Evolutionary conservation across 2,329 filamentous ascomycete genomes (phyloP).

Genomic region (Parafenestella ontariensis): DNA sequence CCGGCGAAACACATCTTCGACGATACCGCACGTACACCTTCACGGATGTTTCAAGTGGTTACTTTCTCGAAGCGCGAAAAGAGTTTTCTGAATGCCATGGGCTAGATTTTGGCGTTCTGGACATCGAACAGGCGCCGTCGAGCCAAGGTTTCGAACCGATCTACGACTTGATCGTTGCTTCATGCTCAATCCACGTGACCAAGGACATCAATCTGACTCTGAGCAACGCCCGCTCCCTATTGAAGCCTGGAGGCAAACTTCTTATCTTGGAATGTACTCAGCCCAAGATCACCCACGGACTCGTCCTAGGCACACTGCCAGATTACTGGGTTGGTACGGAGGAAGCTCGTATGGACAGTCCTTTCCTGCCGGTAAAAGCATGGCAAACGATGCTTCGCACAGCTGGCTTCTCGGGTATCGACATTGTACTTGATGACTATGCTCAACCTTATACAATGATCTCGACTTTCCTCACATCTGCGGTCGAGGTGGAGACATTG

Average conservation of each 20-base stretch:
- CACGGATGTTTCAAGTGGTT: conserved; percentile 19
- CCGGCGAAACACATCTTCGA: not conserved
- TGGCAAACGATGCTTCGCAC: conserved; percentile 45
- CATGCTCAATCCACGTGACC: conserved; percentile 18
- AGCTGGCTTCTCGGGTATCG: conserved; percentile 44
- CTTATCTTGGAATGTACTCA: conserved; percentile 51
- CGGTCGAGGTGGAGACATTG: not conserved
- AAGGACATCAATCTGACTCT: conserved; percentile 13
- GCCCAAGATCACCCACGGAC: not conserved
- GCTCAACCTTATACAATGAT: not conserved
- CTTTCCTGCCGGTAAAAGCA: conserved; percentile 22
- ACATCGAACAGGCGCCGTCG: conserved; percentile 19
- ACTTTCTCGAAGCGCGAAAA: conserved; percentile 8
- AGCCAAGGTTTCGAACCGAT: conserved; percentile 12
- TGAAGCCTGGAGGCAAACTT: conserved; percentile 54
- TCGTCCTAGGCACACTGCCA: conserved; percentile 18
- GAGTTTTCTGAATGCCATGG: not conserved
- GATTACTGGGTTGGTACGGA: conserved; percentile 16
- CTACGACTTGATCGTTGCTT: conserved; percentile 31
- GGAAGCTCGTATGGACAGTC: conserved; percentile 13
- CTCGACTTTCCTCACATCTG: not conserved
- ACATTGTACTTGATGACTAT: conserved; percentile 27
- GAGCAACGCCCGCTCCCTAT: conserved; percentile 20
- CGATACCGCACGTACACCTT: conserved; percentile 22
- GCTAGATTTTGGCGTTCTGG: conserved; percentile 12